Base-by-base conservation (phyloP, 2,329 filamentous ascomycete genomes). In the Cercospora beticola region DNA sequence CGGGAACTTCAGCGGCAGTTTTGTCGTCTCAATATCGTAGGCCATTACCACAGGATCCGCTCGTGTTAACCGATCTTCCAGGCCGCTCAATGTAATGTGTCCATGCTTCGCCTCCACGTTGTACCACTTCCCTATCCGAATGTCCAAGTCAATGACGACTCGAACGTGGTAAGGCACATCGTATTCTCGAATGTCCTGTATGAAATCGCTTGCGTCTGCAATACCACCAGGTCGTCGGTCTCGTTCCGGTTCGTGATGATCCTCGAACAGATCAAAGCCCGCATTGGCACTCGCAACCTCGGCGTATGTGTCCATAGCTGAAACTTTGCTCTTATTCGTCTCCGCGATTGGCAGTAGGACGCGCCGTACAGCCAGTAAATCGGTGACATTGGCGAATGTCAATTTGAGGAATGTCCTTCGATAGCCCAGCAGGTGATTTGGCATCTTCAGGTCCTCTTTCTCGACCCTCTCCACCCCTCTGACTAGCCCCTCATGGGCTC, bases 81-180 rank as follows among this genome's bases (percentile, higher is more conserved):
- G 90, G 77, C 92, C 93, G 57, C 86, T 89, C 72, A 99, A 84
- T n/a, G 88, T 91, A 66, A 94, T 91, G 67, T 91, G 84, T 66
- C 96, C 95, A 77, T 98, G 94, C 78, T 97, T 97, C 59, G 92
- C 92, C 77, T 98, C 93, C 61, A 99, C 92, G 66, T 89, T 92
- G 80, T 99, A 99, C 95, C 95, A 99, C 81, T 92, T 97, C 81
- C 93, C 95, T 72, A 96, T 94, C 74, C 95, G 89, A 76, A 99
- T 94, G 83, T 97, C 95, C 93, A 78, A 36, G 66, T 99, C 95
- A 83, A 99, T 99, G 82, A 96, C 92, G 83, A 99, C 94, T 87
- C 95, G 89, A 78, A 99, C 95, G 85, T 99, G 95, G 84, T 99
- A 99, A 73, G 95, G 96, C 76, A 99, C 96, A 82, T 99, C 95